Evolutionary conservation across 345 rosid species (phyloP), one percentile per base, ranked within the genome.

Genomic region (Aurinia saxatilis): DNA sequence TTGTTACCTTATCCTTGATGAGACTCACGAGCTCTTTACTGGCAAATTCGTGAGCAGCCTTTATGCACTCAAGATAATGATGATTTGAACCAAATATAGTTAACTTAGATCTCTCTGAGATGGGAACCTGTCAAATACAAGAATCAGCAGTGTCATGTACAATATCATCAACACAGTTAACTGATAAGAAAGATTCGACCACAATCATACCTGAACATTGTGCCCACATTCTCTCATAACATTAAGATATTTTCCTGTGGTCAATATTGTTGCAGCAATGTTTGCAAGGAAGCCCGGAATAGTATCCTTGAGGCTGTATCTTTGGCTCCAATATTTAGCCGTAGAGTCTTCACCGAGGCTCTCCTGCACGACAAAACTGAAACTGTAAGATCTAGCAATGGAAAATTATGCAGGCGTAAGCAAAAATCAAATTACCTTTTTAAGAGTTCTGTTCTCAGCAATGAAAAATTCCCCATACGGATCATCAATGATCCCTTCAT

Each of bases 181-280:
- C 11, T 64, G 35, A 58, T 50, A 51, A 16, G 42, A 35, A 25
- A 68, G 35, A 8, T 5, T 14, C 27, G 53, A 57, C 33, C 16
- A 25, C 18, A 58, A 48, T 30, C 50, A 53, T 75, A 87, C 99
- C 92, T 90, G 97, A 77, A 87, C 95, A 73, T 77, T 83, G 76
- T 90, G 91, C 40, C 97, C 97, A 74, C 99, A 93, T 79, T 93
- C 99, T 78, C 99, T 81, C 97, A 89, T 87, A 73, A 93, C 96
- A 76, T 93, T 93, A 37, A 93, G 72, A 83, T 85, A 93, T 72
- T 93, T 93, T 55, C 99, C 95, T 7, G 97, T 90, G 19, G 97
- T 93, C 79, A 93, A 80, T 85, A 90, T 84, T 59, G 84, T 90
- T 75, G 87, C 87, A 29, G 96, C 86, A 73, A 85, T 84, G 69